phyloP scores from a whole-genome alignment of 2,329 filamentous ascomycete species.

The Nothopassalora personata region DNA sequence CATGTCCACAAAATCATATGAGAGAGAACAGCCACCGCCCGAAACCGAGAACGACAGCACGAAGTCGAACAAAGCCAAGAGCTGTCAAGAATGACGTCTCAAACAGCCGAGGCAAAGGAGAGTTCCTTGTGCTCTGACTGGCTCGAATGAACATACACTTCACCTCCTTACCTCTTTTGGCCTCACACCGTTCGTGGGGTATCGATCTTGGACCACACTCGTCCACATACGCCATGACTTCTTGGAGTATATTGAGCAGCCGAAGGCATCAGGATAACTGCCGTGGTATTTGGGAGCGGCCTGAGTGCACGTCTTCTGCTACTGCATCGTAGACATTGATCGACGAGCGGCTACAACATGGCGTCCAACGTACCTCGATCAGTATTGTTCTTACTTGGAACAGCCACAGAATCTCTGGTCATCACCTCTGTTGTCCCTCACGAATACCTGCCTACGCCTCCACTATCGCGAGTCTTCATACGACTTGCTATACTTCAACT shows the following conservation, averaged over 20 bases:
- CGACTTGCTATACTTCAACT: conserved; percentile 12
- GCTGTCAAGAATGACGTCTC: neutral
- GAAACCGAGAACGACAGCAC: neutral
- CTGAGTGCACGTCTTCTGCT: neutral
- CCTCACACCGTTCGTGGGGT: neutral
- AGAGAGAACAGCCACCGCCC: neutral
- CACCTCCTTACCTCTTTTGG: neutral
- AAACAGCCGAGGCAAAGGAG: neutral
- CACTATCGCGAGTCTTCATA: conserved; percentile 13
- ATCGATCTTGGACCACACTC: neutral
- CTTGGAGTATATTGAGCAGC: neutral
- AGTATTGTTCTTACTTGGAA: conserved; percentile 11
- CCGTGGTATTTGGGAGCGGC: neutral
- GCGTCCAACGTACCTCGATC: conserved; percentile 2
- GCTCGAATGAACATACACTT: neutral
- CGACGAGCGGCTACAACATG: neutral
- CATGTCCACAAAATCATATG: neutral
- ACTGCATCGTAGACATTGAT: neutral
- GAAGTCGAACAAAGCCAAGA: neutral
- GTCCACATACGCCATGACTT: neutral
- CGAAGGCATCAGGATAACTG: neutral
- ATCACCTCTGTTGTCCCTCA: conserved; percentile 7
- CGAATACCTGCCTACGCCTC: conserved; percentile 16
- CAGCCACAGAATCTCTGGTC: conserved; percentile 7
- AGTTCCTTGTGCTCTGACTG: neutral